These are phyloP conservation scores for Tricholoma furcatifolium DNA, from an alignment of 768 basidiomycete species.

Conservation along the genomic window DNA sequence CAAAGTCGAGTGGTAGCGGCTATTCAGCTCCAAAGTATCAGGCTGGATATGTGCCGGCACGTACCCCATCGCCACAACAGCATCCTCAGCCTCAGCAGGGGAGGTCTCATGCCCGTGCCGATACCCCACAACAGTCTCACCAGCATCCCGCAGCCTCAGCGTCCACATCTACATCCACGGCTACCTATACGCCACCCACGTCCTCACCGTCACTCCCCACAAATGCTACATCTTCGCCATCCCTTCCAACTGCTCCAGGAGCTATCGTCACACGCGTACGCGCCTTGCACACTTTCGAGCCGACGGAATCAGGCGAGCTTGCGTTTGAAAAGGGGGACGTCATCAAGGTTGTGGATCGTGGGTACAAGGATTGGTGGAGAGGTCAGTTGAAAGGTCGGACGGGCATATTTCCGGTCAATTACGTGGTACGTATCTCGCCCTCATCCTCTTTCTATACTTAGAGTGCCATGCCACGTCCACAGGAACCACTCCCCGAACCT, in stretches of 20 bases:
- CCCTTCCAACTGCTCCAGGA: slow-evolving; percentile 12
- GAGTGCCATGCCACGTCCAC: background rate
- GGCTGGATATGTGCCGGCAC: slow-evolving; percentile 58
- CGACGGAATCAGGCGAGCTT: slow-evolving; percentile 86
- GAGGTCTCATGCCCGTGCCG: slow-evolving; percentile 13
- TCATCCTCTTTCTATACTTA: background rate
- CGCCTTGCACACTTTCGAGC: slow-evolving; percentile 86
- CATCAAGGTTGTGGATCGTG: slow-evolving; percentile 92
- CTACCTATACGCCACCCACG: background rate
- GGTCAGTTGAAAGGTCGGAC: slow-evolving; percentile 88
- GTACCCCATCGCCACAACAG: slow-evolving; percentile 42
- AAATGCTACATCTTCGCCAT: slow-evolving; percentile 1
- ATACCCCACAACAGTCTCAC: slow-evolving; percentile 11
- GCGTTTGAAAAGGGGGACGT: slow-evolving; percentile 91
- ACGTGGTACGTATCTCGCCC: slow-evolving; percentile 63
- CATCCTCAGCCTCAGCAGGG: slow-evolving; percentile 22
- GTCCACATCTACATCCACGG: slow-evolving; percentile 4
- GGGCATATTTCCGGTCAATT: slow-evolving; percentile 96
- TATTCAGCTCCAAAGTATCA: slow-evolving; percentile 39
- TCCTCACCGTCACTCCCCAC: no score
- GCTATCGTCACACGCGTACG: slow-evolving; percentile 77
- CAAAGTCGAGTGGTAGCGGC: slow-evolving; percentile 8
- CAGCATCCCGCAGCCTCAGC: slow-evolving; percentile 4
- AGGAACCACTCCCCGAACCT: slow-evolving; percentile 88
- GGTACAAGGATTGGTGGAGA: slow-evolving; percentile 96